Evolutionary conservation across 139 green algal genomes (phyloP), one percentile per base, ranked within the genome.

Genomic region (Microglena sp.): DNA sequence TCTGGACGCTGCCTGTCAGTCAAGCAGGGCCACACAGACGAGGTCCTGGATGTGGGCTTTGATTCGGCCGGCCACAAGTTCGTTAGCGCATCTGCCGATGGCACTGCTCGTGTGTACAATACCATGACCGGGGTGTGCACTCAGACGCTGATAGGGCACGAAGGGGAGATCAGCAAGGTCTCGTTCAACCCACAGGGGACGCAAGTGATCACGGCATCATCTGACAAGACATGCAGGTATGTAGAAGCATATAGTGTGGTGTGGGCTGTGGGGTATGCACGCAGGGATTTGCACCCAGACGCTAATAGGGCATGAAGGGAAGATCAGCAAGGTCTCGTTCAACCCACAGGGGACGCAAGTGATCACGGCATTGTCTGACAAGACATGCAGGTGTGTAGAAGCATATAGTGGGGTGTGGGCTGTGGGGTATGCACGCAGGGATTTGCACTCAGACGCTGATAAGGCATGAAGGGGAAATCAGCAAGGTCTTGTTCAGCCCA

Each of bases 261-360:
- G 68, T 68, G 2, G 46, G 79, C 33, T 55, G 24, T 35, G 78
- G 62, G 0, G 70, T 77, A n/a, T 85, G 77, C 4, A 7, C 5
- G 22, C 82, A 88, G 75, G 75, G 27, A 57, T 72, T 22, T 87
- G 80, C 67, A 55, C 73, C 18, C 72, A 84, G 57, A 74, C 67
- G 15, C 64, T 89, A 28, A 62, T 70, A 22, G 83, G 85, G 30
- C 85, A 92, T 32, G 71, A 80, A 50, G 77, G 79, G 1, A 83
- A 92, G 75, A 86, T 89, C 56, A 83, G 69, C 65, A 90, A 92
- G 71, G 82, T 84, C 30, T 43, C 69, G 1, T 91, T 89, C 82
- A 88, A 88, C 68, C 85, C 82, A 28, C 83, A 84, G 66, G 82
- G 75, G 2, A 84, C 73, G 11, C 71, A 72, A 2, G 55, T 85